phyloP scores from a whole-genome alignment of 1,284 basidiomycete genomes.

The Cerrena zonata region DNA sequence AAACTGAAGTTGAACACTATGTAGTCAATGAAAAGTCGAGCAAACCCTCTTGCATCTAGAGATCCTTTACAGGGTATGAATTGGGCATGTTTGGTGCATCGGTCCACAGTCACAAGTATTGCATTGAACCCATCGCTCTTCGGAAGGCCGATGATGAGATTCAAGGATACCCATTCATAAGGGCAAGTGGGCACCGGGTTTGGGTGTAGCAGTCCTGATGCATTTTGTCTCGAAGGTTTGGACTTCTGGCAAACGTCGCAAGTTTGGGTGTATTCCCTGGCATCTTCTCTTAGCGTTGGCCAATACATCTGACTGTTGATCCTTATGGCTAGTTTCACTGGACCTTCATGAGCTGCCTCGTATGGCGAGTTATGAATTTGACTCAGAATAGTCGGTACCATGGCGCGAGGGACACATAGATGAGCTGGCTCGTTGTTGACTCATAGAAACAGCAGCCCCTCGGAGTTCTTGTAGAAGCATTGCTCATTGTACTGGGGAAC shows the following conservation, averaged over 20 bases:
- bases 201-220: conserved; percentile 32
- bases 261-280: conserved; percentile 20
- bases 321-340: conserved; percentile 19
- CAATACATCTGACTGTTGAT: conserved; percentile 27
- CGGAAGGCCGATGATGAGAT: conserved; percentile 41
- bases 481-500: conserved; percentile 2
- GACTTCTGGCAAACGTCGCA: conserved; percentile 38
- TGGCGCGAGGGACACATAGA: conserved; percentile 17
- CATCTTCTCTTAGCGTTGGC: conserved; percentile 27
- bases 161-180: conserved; percentile 38
- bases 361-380: conserved; percentile 8
- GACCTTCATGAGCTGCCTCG: conserved; percentile 29
- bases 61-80: conserved; percentile 27
- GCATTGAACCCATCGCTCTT: conserved; percentile 22
- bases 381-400: conserved; percentile 6
- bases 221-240: conserved; percentile 26
- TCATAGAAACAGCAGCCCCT: conserved; percentile 18
- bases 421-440: conserved; percentile 17
- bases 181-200: conserved; percentile 34
- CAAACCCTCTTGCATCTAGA: conserved; percentile 13
- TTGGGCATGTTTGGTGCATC: no score
- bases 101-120: conserved; percentile 30
- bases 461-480: conserved; percentile 13
- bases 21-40: conserved; percentile 18
- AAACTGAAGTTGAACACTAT: conserved; percentile 13